These are phyloP conservation scores for Sanghuangporus baumii DNA, from an alignment of 1,284 basidiomycete species.

Conservation along the genomic window DNA sequence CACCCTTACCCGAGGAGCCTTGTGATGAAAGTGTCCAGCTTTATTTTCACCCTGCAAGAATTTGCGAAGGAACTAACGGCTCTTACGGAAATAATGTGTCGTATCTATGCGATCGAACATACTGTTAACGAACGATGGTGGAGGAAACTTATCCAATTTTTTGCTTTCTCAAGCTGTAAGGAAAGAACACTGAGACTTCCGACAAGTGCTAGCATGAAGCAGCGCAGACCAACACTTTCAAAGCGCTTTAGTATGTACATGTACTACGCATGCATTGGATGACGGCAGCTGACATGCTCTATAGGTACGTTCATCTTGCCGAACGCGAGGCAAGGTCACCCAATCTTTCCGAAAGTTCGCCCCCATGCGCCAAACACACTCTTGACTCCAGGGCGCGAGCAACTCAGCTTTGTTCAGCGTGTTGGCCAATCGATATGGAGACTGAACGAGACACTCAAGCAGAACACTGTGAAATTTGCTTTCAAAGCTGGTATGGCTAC, in stretches of 20 bases:
- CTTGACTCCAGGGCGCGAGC: conserved; percentile 62
- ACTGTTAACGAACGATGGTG: conserved; percentile 38
- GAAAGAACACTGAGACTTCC: background rate
- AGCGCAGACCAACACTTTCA: conserved; percentile 17
- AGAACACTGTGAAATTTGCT: conserved; percentile 82
- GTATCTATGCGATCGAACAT: conserved; percentile 62
- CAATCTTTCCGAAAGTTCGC: conserved; percentile 76
- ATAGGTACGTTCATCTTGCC: conserved; percentile 60
- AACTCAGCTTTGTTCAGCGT: conserved; percentile 53
- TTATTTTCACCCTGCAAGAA: conserved; percentile 91
- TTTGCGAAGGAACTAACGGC: conserved; percentile 79
- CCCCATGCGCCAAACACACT: conserved; percentile 83
- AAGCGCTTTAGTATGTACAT: conserved; percentile 37
- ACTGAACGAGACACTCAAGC: conserved; percentile 61
- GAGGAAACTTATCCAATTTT: conserved; percentile 24
- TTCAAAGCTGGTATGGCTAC: conserved; percentile 83
- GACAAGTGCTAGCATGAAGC: background rate
- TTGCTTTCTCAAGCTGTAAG: background rate
- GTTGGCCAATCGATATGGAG: conserved; percentile 73
- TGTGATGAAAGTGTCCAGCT: conserved; percentile 43
- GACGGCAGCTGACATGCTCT: conserved; percentile 8
- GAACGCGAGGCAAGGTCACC: conserved; percentile 49
- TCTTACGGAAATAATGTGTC: conserved; percentile 76
- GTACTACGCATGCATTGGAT: conserved; percentile 21
- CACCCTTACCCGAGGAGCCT: background rate